These are phyloP conservation scores for Metarhizium humberi DNA, from an alignment of 2,329 filamentous ascomycete species.

Conservation along the genomic window DNA sequence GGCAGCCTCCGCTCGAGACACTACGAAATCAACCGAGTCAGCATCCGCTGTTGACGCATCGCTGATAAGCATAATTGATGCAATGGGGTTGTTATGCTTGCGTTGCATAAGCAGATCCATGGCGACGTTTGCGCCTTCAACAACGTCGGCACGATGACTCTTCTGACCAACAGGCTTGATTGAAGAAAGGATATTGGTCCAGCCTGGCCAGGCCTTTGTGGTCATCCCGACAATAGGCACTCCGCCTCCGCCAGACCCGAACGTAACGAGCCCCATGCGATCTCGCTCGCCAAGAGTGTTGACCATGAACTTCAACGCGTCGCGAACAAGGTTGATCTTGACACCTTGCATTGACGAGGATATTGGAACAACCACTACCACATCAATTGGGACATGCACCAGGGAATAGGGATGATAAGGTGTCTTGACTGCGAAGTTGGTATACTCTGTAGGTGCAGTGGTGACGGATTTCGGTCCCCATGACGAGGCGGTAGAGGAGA, in stretches of 20 bases:
- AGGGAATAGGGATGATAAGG: slow-evolving; percentile 31
- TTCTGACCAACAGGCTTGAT: slow-evolving; percentile 94
- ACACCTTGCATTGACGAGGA: slow-evolving; percentile 99
- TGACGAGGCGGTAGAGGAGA: slow-evolving; percentile 73
- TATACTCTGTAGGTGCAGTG: slow-evolving; percentile 89
- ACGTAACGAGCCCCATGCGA: slow-evolving; percentile 94
- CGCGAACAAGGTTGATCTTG: slow-evolving; percentile 89
- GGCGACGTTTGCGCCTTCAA: slow-evolving; percentile 93
- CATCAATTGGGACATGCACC: slow-evolving; percentile 83
- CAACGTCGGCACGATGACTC: slow-evolving; percentile 90
- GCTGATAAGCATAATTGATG: slow-evolving; percentile 92
- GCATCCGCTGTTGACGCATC: slow-evolving; percentile 91
- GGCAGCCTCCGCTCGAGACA: slow-evolving; percentile 90
- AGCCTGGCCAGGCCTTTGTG: slow-evolving; percentile 86
- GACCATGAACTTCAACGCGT: slow-evolving; percentile 88
- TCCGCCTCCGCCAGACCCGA: slow-evolving; percentile 86
- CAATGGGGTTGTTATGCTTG: slow-evolving; percentile 90
- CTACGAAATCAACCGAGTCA: slow-evolving; percentile 95
- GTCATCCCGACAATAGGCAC: slow-evolving; percentile 98
- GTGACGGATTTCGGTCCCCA: slow-evolving; percentile 78
- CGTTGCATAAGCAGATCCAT: slow-evolving; percentile 99
- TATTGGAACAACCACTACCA: slow-evolving; percentile 93
- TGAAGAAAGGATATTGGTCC: slow-evolving; percentile 75
- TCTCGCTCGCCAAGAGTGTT: slow-evolving; percentile 83
- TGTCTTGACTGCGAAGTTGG: slow-evolving; percentile 52